Percentiles rank a stretch among this genome's conserved stretches.
Conservation (phyloP, 306 rosid species). For the Prunus fruticosa region DNA sequence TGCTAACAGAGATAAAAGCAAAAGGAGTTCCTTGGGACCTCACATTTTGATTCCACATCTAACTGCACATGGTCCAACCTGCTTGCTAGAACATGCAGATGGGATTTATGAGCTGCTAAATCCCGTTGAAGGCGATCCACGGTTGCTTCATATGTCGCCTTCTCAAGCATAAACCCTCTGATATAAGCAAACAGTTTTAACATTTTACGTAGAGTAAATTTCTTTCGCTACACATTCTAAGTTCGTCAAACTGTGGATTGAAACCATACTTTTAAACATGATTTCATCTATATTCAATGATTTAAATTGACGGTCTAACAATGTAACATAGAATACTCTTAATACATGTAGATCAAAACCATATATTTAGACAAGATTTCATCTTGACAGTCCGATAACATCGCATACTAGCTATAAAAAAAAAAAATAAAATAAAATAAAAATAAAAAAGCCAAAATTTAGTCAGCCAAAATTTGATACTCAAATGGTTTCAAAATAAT, state of each 20-base stretch:
- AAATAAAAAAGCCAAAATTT: too few species aligned
- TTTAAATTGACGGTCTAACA: not conserved
- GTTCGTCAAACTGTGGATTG: not conserved
- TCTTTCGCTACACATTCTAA: not conserved
- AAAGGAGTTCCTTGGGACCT: constrained; percentile 17
- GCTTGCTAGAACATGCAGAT: constrained; percentile 52
- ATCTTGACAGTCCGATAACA: not conserved
- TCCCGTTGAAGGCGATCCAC: constrained; percentile 50
- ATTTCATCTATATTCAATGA: not conserved
- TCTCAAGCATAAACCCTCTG: constrained; percentile 49
- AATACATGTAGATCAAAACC: not conserved
- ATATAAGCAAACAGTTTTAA: constrained; percentile 12
- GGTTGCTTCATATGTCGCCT: constrained; percentile 50
- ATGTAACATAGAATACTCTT: not conserved
- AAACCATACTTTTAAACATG: not conserved
- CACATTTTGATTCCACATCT: constrained; percentile 72
- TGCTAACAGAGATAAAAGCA: not conserved
- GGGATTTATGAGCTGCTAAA: constrained; percentile 52
- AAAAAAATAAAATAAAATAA: too few species aligned
- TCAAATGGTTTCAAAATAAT: not conserved
- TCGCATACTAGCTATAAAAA: too few species aligned
- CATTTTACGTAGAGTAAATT: not conserved
- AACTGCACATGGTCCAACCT: constrained; percentile 52
- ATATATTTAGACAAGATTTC: not conserved
- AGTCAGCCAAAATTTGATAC: not conserved